phyloP scores from a whole-genome alignment of 1,284 basidiomycete species.

The Leccinum colubrinum region DNA sequence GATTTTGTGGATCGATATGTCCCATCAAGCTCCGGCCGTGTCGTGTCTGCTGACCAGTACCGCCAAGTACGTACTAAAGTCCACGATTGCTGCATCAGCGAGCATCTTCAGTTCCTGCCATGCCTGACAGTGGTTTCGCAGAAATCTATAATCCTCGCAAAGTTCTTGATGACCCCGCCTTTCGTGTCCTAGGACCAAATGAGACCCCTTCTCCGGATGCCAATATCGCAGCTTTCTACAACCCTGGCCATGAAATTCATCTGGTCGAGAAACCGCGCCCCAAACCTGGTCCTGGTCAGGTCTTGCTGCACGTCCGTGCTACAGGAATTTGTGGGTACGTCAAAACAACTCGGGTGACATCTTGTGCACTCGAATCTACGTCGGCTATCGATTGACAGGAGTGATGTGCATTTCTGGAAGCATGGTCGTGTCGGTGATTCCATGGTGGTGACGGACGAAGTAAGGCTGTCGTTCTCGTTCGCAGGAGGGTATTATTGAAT shows the following conservation, averaged over 20 bases:
- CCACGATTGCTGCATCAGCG: background rate
- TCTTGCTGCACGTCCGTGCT: slow-evolving; percentile 57
- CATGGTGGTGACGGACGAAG: slow-evolving; percentile 65
- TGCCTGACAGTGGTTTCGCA: slow-evolving; percentile 31
- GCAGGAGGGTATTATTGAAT: background rate
- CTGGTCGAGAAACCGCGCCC: slow-evolving; percentile 57
- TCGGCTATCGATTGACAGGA: slow-evolving; percentile 32
- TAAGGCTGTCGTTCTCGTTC: slow-evolving; percentile 16
- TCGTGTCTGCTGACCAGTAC: slow-evolving; percentile 14
- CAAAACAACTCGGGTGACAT: background rate
- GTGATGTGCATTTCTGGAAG: slow-evolving; percentile 67
- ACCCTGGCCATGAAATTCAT: slow-evolving; percentile 56
- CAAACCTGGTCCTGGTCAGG: slow-evolving; percentile 58
- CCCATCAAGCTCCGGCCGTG: background rate
- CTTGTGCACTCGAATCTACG: background rate
- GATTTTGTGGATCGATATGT: background rate
- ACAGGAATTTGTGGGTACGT: slow-evolving; percentile 63
- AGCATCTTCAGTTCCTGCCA: slow-evolving; percentile 1
- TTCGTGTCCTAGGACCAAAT: slow-evolving; percentile 45
- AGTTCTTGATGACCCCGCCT: slow-evolving; percentile 50
- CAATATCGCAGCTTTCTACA: slow-evolving; percentile 62
- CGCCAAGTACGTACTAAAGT: background rate
- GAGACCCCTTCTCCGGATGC: slow-evolving; percentile 45
- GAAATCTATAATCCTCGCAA: slow-evolving; percentile 51
- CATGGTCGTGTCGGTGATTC: slow-evolving; percentile 62